phyloP scores from a whole-genome alignment of 2,329 filamentous ascomycete species.

The Sporothrix humicola region DNA sequence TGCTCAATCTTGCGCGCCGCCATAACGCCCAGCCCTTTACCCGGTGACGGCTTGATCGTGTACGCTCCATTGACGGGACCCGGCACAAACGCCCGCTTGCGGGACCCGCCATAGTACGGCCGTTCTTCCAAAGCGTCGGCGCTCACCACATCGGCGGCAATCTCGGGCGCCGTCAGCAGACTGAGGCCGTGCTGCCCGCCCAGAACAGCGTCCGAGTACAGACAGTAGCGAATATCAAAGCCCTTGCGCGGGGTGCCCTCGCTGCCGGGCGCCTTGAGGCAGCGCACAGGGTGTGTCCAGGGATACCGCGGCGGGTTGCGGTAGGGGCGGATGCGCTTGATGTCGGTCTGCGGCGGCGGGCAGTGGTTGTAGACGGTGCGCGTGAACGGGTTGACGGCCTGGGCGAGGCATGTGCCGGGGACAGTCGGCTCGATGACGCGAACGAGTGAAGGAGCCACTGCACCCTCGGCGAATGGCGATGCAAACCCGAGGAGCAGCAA shows the following conservation, averaged over 20 bases:
- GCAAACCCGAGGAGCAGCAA: slow-evolving; percentile 9
- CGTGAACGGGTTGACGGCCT: slow-evolving; percentile 27
- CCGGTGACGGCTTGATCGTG: slow-evolving; percentile 40
- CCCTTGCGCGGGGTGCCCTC: background rate
- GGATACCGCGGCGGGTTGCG: slow-evolving; percentile 30
- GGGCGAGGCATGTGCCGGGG: slow-evolving; percentile 13
- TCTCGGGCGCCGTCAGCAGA: slow-evolving; percentile 38
- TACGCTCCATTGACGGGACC: slow-evolving; percentile 39
- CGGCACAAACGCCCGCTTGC: slow-evolving; percentile 29
- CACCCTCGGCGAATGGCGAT: background rate
- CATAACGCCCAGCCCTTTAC: slow-evolving; percentile 45
- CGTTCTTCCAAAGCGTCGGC: slow-evolving; percentile 38
- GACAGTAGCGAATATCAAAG: slow-evolving; percentile 36
- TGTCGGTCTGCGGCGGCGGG: slow-evolving; percentile 29
- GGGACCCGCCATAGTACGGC: slow-evolving; percentile 37
- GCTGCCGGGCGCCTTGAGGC: slow-evolving; percentile 14
- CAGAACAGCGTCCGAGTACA: slow-evolving; percentile 38
- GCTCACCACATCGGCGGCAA: slow-evolving; percentile 38
- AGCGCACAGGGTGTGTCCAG: slow-evolving; percentile 35
- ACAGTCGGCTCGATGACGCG: slow-evolving; percentile 20
- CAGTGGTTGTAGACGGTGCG: slow-evolving; percentile 29
- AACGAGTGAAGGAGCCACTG: background rate
- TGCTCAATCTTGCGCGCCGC: slow-evolving; percentile 43
- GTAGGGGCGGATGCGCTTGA: slow-evolving; percentile 27
- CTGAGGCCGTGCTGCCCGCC: slow-evolving; percentile 38